Percentiles rank a stretch among this genome's conserved stretches.
These are phyloP conservation scores for Fusarium staphyleae DNA, from an alignment of 2,329 filamentous ascomycete genomes.

Conservation along the genomic window DNA sequence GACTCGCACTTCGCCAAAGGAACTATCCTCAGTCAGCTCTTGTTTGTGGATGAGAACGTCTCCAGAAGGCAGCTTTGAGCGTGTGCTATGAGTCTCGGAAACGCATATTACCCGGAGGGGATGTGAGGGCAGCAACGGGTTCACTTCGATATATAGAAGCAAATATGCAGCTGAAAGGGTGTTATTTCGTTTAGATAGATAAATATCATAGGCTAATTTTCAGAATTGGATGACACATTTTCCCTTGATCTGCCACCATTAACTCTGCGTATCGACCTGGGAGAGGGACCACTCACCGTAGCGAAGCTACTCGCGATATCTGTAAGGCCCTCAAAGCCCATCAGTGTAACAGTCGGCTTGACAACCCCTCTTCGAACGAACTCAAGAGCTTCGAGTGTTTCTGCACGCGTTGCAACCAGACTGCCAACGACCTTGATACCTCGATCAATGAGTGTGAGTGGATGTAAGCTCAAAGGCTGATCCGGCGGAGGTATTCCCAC, in stretches of 20 bases:
- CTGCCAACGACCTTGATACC: conserved; percentile 48
- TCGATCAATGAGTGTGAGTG: conserved; percentile 45
- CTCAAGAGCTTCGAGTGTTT: conserved; percentile 51
- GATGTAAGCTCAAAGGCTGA: conserved; percentile 43
- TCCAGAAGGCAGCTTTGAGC: conserved; percentile 65
- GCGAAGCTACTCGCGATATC: neutral
- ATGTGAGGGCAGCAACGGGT: no score
- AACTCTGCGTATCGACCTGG: neutral
- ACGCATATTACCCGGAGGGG: conserved; percentile 62
- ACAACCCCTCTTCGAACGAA: conserved; percentile 44
- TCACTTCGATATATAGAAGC: no score
- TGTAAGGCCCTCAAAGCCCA: conserved; percentile 1
- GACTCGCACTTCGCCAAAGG: conserved; percentile 48
- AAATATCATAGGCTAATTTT: no score
- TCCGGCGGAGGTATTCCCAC: conserved; percentile 47
- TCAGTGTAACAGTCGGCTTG: conserved; percentile 8
- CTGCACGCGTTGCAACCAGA: conserved; percentile 47
- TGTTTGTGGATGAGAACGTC: conserved; percentile 75
- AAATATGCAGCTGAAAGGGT: no score
- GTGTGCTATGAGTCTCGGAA: conserved; percentile 72
- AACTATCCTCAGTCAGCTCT: conserved; percentile 62
- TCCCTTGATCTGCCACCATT: conserved; percentile 1
- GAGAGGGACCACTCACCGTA: neutral
- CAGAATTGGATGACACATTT: conserved; percentile 12
- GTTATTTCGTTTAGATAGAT: no score